These are phyloP conservation scores for Erodium moschatum DNA, from an alignment of 441 rosid species.

Conservation along the genomic window DNA sequence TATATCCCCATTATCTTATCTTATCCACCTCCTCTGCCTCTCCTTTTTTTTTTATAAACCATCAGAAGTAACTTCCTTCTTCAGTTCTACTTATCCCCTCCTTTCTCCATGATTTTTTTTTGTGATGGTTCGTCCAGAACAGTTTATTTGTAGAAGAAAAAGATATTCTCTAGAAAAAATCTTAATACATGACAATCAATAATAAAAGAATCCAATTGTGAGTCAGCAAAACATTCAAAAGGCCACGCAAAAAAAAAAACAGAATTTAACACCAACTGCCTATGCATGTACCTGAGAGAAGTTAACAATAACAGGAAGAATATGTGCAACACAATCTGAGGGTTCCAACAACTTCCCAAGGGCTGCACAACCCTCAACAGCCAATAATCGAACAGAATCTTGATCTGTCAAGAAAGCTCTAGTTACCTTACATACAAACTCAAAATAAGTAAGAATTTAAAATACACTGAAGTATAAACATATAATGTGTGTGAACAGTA, in stretches of 20 bases:
- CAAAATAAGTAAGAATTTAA: neutral
- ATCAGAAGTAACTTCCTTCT: no score
- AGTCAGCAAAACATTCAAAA: no score
- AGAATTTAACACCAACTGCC: neutral
- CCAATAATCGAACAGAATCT: conserved; percentile 89
- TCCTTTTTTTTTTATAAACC: no score
- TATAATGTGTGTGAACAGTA: neutral
- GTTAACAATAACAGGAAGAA: conserved; percentile 62
- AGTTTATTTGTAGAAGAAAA: no score
- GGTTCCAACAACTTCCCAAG: conserved; percentile 88
- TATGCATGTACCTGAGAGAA: conserved; percentile 63
- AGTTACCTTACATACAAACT: neutral
- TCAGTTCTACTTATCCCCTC: no score
- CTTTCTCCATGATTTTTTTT: no score
- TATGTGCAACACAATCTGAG: conserved; percentile 31
- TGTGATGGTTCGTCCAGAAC: no score
- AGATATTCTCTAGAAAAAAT: no score
- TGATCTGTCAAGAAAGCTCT: conserved; percentile 47
- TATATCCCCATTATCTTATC: no score
- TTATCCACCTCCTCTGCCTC: no score
- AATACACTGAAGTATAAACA: neutral
- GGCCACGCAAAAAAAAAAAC: neutral
- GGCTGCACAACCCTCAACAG: conserved; percentile 91
- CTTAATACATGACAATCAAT: no score
- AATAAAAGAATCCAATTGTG: no score